Evolutionary conservation across 148 eudicot genomes (phyloP), one percentile per base, ranked within the genome.

Genomic region (Selenicereus undatus): DNA sequence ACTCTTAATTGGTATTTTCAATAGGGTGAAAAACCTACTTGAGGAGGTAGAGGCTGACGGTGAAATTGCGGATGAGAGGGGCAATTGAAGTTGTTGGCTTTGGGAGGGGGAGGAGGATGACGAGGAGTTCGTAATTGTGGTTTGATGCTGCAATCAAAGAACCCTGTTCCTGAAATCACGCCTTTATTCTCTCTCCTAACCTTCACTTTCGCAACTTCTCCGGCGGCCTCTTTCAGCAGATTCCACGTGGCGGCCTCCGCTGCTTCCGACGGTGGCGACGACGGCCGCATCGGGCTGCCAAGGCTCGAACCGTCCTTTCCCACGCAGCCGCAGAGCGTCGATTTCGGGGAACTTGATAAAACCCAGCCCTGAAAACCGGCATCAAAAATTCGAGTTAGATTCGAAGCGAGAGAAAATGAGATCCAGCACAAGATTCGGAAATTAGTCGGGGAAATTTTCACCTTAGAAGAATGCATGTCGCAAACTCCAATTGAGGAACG

Each of bases 281-380:
- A 82, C 32, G 80, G 82, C 11, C 86, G 77, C 78, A 80, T 87
- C 0, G 86, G 87, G 69, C 92, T 89, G 30, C 86, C 89, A 8
- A 84, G 77, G 87, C 91, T 87, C 0, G 91, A 91, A 11, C 85
- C 84, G 0, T 84, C 88, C 18, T 82, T 82, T 24, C 82, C 50
- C 11, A 78, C 81, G 26, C 78, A 84, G 36, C 83, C 82, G 27
- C 80, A 89, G 0, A 91, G 84, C 4, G 95, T 92, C 11, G 97
- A 93, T 83, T 91, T 91, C 0, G 97, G 95, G 50, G 95, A 93
- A 4, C 87, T 86, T 1, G 92, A 86, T 51, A 91, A 29, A 56
- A 62, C 78, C 78, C 71, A 76, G 1, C 83, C 75, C 90, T 88
- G 69, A 20, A 36, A 36, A 24, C 4, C 7, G 20, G 16, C 18